phyloP scores from a whole-genome alignment of 306 rosid genomes.

The Casuarina equisetifolia region DNA sequence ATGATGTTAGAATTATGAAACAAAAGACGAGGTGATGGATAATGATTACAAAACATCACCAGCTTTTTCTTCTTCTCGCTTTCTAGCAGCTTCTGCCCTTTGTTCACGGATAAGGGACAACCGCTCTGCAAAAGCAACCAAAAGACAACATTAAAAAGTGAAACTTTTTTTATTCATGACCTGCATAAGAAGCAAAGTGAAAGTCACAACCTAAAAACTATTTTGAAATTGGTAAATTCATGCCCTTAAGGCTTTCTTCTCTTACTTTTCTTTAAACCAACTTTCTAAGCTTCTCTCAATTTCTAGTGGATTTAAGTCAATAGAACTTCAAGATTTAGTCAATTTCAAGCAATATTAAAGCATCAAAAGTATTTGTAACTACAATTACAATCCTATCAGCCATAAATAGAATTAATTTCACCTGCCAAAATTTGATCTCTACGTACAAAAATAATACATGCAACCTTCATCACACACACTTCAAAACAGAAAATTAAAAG shows the following conservation, averaged over 20 bases:
- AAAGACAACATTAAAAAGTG: slow-evolving; percentile 8
- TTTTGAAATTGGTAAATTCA: not conserved
- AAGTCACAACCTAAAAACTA: not conserved
- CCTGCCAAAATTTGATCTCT: not conserved
- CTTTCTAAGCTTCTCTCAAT: too few species aligned
- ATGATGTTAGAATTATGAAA: slow-evolving; percentile 4
- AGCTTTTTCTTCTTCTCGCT: slow-evolving; percentile 83
- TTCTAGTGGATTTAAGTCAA: not conserved
- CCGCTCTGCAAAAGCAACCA: slow-evolving; percentile 54
- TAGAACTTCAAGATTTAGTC: not conserved
- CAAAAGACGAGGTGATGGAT: not conserved
- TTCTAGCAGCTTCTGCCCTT: slow-evolving; percentile 90
- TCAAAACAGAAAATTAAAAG: not conserved
- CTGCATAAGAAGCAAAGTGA: not conserved
- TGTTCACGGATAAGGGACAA: slow-evolving; percentile 78
- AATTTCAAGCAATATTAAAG: not conserved
- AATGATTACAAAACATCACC: slow-evolving; percentile 42
- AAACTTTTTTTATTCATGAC: not conserved
- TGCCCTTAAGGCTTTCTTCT: not conserved
- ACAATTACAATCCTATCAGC: not conserved
- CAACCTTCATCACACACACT: not conserved
- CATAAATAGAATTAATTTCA: not conserved
- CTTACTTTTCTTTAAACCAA: too few species aligned
- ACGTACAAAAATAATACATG: not conserved
- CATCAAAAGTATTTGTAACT: not conserved